Conservation (phyloP, 2,329 filamentous ascomycete species). For the Neurospora crassa region DNA sequence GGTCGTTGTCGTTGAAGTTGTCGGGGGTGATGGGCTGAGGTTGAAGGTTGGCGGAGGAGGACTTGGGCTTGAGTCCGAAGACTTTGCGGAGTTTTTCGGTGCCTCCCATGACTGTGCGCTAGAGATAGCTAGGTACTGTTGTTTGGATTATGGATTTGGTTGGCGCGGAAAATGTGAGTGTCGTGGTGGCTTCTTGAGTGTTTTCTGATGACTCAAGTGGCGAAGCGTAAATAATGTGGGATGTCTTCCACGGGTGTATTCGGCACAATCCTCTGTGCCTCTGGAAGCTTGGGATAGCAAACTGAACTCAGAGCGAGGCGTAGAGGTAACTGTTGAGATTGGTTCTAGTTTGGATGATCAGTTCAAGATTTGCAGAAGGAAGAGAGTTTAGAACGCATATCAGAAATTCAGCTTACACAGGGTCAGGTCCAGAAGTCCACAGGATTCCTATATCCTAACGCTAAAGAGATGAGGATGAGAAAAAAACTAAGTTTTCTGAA, state of each 20-base stretch:
- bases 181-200: background rate
- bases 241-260: background rate
- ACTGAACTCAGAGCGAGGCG: background rate
- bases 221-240: background rate
- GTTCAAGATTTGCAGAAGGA: background rate
- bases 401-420: background rate
- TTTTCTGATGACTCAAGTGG: background rate
- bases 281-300: background rate
- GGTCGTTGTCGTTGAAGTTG: background rate
- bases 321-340: background rate
- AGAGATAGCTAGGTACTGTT: background rate
- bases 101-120: background rate
- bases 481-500: background rate
- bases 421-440: background rate
- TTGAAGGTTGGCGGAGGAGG: background rate
- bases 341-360: background rate
- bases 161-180: background rate
- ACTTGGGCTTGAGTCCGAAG: background rate
- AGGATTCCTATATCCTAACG: background rate
- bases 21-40: background rate
- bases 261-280: background rate
- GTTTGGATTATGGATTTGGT: background rate
- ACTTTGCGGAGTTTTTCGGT: background rate
- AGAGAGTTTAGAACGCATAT: background rate
- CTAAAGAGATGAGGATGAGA: background rate